A percentile compares a stretch with the other conserved stretches of the same genome.
These are phyloP conservation scores for Peterozyma xylosa DNA, from an alignment of 805 yeast species.

Conservation along the genomic window DNA sequence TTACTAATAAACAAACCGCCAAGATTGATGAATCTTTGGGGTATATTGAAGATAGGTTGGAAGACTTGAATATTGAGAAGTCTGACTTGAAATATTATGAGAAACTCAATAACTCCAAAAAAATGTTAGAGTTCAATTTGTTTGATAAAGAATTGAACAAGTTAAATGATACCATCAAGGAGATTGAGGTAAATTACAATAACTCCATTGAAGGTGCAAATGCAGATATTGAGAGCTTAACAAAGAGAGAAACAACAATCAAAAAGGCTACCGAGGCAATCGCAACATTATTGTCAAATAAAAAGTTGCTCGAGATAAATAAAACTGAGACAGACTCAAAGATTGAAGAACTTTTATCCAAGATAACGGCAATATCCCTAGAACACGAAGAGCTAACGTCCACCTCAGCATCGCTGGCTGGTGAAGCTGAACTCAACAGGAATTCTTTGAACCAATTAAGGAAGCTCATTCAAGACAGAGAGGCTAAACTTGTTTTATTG, in stretches of 20 bases:
- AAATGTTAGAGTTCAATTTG: constrained; percentile 65
- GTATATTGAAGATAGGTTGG: constrained; percentile 62
- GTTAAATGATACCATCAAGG: constrained; percentile 51
- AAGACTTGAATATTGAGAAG: constrained; percentile 76
- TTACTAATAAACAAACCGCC: constrained; percentile 59
- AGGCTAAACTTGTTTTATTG: constrained; percentile 24
- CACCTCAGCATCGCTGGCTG: constrained; percentile 23
- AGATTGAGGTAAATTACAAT: constrained; percentile 50
- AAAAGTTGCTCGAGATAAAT: constrained; percentile 49
- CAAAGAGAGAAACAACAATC: constrained; percentile 50
- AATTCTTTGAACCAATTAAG: constrained; percentile 15
- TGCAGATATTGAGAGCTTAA: constrained; percentile 45
- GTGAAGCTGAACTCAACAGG: constrained; percentile 19
- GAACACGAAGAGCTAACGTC: constrained; percentile 33
- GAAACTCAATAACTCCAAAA: constrained; percentile 55
- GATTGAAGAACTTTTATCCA: constrained; percentile 37
- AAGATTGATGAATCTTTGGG: constrained; percentile 68
- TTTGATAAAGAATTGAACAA: constrained; percentile 70
- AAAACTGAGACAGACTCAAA: constrained; percentile 44
- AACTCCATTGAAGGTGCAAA: constrained; percentile 44
- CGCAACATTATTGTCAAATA: constrained; percentile 34
- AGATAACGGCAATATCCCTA: constrained; percentile 42
- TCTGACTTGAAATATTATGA: constrained; percentile 68
- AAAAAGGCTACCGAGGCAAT: constrained; percentile 37
- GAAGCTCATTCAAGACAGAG: constrained; percentile 26